phyloP scores from a whole-genome alignment of 225 moss, liverwort and hornwort genomes.

The Neckera pumila region DNA sequence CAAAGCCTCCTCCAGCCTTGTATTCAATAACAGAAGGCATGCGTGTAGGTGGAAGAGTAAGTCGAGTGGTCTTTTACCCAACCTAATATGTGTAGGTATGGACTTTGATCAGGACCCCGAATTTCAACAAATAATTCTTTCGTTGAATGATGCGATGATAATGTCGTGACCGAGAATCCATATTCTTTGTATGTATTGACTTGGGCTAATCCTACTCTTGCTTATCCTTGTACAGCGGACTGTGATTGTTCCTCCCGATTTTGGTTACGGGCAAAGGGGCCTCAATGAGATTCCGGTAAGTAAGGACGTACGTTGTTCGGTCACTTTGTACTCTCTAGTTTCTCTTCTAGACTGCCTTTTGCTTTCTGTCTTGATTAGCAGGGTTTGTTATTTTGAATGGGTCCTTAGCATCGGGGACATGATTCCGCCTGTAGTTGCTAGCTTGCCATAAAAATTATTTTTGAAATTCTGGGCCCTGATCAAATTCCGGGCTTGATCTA shows the following conservation, averaged over 20 bases:
- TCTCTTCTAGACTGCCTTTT: neutral
- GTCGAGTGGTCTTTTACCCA: neutral
- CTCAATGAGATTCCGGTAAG: constrained; percentile 57
- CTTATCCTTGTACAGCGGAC: constrained; percentile 31
- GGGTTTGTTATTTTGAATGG: neutral
- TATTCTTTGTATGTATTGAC: neutral
- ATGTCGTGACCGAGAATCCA: neutral
- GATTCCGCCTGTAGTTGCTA: neutral
- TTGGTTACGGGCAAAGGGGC: constrained; percentile 51
- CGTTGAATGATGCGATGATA: neutral
- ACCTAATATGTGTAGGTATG: neutral
- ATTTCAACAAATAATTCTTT: neutral
- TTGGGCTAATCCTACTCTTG: neutral
- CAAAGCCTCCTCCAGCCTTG: constrained; percentile 60
- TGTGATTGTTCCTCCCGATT: constrained; percentile 59
- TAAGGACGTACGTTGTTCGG: neutral
- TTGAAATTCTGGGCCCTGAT: neutral
- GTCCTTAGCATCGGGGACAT: neutral
- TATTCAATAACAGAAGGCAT: constrained; percentile 53
- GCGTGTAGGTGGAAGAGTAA: constrained; percentile 67
- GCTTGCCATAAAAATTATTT: neutral
- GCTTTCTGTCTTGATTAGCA: neutral
- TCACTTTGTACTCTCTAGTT: neutral
- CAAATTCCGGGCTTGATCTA: neutral
- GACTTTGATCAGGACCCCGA: neutral